A percentile compares a stretch with the other conserved stretches of the same genome.
Conservation (phyloP, 345 rosid genomes). For the Barbarea vulgaris region DNA sequence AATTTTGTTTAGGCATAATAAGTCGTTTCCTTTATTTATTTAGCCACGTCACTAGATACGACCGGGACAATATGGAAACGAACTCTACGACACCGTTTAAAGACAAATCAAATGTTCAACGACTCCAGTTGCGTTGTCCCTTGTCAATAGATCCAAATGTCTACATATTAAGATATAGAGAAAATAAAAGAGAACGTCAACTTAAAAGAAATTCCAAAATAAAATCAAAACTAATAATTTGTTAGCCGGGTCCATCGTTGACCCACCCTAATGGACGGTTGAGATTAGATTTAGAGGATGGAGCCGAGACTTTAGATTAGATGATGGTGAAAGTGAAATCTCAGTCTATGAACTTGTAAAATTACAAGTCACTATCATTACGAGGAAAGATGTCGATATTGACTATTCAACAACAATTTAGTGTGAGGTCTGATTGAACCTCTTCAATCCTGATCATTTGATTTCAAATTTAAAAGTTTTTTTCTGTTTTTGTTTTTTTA, state of each 20-base stretch:
- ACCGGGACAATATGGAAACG: slow-evolving; percentile 11
- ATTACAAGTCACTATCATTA: no score
- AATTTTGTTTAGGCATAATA: neutral
- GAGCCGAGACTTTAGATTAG: slow-evolving; percentile 1
- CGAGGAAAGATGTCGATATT: no score
- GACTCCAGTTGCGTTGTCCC: slow-evolving; percentile 29
- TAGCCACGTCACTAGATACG: slow-evolving; percentile 25
- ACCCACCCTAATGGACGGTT: slow-evolving; percentile 18
- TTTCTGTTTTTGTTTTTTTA: no score
- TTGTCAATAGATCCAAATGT: slow-evolving; percentile 28
- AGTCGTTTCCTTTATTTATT: neutral
- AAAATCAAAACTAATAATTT: neutral
- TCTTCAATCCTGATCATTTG: no score
- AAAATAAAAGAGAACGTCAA: slow-evolving; percentile 4
- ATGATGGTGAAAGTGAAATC: slow-evolving; percentile 12
- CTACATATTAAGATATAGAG: neutral
- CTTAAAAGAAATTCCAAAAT: neutral
- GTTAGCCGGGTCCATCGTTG: slow-evolving; percentile 17
- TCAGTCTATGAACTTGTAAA: neutral
- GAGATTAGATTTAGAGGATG: slow-evolving; percentile 17
- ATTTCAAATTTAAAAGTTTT: no score
- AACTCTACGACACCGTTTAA: slow-evolving; percentile 29
- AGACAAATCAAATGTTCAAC: slow-evolving; percentile 29
- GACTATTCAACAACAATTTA: no score
- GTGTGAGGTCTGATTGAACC: no score